phyloP scores from a whole-genome alignment of 2,329 filamentous ascomycete species.

The Penicillium griseofulvum region DNA sequence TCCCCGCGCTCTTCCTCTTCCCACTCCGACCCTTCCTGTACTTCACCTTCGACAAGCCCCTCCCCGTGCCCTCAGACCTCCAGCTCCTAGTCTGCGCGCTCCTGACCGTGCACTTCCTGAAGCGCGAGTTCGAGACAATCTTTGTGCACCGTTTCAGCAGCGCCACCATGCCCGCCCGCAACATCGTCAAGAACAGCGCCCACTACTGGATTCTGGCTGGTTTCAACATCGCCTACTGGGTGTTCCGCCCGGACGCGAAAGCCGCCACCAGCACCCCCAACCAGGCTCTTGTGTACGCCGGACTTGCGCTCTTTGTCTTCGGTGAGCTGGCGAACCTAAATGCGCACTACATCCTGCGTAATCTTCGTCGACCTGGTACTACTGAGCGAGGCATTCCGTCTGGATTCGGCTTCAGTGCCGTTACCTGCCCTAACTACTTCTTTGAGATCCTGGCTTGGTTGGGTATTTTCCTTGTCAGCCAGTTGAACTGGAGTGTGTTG shows the following conservation, averaged over 20 bases:
- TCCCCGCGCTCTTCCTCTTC: conserved; percentile 73
- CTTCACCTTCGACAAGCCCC: conserved; percentile 49
- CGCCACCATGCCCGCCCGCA: conserved; percentile 85
- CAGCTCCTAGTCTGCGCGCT: conserved; percentile 74
- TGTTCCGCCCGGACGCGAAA: conserved; percentile 73
- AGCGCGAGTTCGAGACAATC: conserved; percentile 91
- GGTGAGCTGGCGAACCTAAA: conserved; percentile 78
- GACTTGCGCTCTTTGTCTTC: conserved; percentile 69
- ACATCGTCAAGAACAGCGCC: conserved; percentile 91
- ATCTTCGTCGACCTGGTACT: conserved; percentile 72
- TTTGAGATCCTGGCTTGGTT: conserved; percentile 87
- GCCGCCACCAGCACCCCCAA: conserved; percentile 56
- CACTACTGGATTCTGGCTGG: conserved; percentile 93
- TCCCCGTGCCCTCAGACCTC: conserved; percentile 55
- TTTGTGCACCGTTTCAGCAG: conserved; percentile 94
- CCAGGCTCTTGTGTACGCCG: conserved; percentile 60
- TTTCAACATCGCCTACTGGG: conserved; percentile 75
- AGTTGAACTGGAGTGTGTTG: conserved; percentile 69
- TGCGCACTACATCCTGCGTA: conserved; percentile 75
- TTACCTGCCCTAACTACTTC: conserved; percentile 97
- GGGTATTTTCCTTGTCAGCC: conserved; percentile 74
- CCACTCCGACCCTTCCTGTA: conserved; percentile 71
- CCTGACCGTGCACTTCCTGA: conserved; percentile 80
- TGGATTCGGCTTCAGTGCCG: conserved; percentile 78
- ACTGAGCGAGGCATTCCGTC: conserved; percentile 84